These are phyloP conservation scores for Colletotrichum simmondsii DNA, from an alignment of 2,329 filamentous ascomycete genomes.

Conservation along the genomic window DNA sequence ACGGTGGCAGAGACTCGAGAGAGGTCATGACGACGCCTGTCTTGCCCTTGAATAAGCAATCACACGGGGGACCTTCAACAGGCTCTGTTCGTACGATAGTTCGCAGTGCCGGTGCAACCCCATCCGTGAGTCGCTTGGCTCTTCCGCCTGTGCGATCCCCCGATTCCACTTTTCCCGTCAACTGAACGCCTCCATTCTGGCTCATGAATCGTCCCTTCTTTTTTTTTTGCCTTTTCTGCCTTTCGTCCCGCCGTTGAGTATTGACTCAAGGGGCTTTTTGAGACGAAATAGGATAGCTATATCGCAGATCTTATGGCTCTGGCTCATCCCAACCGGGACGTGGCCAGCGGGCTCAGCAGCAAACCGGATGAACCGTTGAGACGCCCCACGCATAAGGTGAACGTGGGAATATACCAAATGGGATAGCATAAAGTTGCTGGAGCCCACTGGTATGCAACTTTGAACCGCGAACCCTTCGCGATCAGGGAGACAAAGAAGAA, in stretches of 20 bases:
- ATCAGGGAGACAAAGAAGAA: neutral
- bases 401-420: neutral
- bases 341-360: neutral
- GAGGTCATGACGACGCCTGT: neutral
- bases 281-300: neutral
- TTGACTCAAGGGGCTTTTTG: neutral
- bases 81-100: neutral
- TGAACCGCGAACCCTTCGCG: neutral
- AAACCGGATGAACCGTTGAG: neutral
- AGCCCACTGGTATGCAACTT: neutral
- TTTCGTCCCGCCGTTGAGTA: neutral
- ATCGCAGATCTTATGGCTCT: neutral
- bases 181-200: neutral
- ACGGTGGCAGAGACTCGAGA: neutral
- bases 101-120: constrained; percentile 6
- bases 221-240: neutral
- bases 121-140: constrained; percentile 20
- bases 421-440: neutral
- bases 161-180: constrained; percentile 30
- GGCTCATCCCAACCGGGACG: neutral
- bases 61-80: neutral
- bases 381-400: neutral
- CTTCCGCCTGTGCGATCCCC: neutral
- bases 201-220: neutral
- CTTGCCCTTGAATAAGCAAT: neutral